A percentile compares a stretch with the other conserved stretches of the same genome.
Evolutionary conservation across 768 basidiomycete species (phyloP).

Genomic region (Lactarius pseudohatsudake): DNA sequence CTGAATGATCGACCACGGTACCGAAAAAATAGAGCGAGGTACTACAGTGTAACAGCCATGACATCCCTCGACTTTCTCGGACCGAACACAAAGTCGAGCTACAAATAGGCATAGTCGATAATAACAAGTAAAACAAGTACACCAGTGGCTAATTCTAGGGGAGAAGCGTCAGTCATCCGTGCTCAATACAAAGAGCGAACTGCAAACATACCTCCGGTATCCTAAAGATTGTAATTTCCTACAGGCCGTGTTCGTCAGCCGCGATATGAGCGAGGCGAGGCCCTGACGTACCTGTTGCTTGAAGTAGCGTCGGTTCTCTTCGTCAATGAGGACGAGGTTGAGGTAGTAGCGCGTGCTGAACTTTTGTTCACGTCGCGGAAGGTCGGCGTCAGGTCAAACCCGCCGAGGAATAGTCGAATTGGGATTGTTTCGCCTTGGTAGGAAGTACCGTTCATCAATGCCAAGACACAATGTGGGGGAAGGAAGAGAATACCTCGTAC

Average conservation of each 20-base stretch:
- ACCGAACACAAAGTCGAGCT: not conserved
- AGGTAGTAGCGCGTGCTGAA: constrained; percentile 97
- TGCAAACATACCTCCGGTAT: constrained; percentile 72
- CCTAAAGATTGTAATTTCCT: constrained; percentile 89
- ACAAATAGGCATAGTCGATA: constrained; percentile 20
- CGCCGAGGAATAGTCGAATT: constrained; percentile 94
- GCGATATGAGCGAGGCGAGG: not conserved
- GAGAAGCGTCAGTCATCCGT: not conserved
- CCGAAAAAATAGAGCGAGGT: not conserved
- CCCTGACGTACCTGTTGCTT: constrained; percentile 76
- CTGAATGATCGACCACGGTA: not conserved
- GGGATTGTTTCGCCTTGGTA: constrained; percentile 91
- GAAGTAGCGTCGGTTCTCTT: constrained; percentile 97
- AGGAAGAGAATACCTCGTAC: constrained; percentile 44
- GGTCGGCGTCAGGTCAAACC: constrained; percentile 97
- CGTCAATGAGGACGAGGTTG: constrained; percentile 95
- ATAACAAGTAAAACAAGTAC: constrained; percentile 17
- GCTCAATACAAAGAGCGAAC: not conserved
- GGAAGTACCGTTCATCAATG: not conserved
- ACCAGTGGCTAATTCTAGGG: constrained; percentile 20
- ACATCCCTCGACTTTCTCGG: not conserved
- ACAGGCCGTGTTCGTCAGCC: not conserved
- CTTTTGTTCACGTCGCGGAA: constrained; percentile 99
- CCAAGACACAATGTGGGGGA: not conserved
- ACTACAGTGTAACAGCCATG: not conserved